phyloP scores from a whole-genome alignment of 305 asterid genomes.

The Coffea humblotiana region DNA sequence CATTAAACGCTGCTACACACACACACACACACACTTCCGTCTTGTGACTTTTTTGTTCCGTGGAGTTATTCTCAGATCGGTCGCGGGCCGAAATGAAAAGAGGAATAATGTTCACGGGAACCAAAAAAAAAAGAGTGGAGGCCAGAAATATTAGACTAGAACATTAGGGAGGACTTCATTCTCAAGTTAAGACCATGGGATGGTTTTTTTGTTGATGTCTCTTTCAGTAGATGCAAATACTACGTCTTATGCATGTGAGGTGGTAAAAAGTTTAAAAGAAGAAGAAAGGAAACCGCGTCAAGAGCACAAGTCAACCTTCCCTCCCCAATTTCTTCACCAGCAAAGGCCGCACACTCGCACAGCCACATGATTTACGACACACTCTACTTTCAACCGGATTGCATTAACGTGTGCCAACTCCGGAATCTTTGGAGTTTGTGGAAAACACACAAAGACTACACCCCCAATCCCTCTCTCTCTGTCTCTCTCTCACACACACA shows the following conservation, averaged over 20 bases:
- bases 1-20: background rate
- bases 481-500: background rate
- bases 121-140: too few species aligned
- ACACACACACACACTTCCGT: background rate
- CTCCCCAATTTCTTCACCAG: slow-evolving; percentile 2
- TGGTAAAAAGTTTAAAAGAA: background rate
- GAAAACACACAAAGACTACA: background rate
- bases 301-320: slow-evolving; percentile 1
- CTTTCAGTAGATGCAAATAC: background rate
- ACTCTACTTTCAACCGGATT: background rate
- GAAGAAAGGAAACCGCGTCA: slow-evolving; percentile 16
- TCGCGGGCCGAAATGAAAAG: too few species aligned
- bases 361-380: slow-evolving; percentile 13
- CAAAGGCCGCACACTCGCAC: background rate
- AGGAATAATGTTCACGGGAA: too few species aligned
- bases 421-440: slow-evolving; percentile 17
- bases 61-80: background rate
- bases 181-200: background rate
- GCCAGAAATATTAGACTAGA: too few species aligned
- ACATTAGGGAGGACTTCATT: too few species aligned
- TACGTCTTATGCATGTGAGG: background rate
- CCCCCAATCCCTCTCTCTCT: background rate
- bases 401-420: background rate
- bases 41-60: background rate
- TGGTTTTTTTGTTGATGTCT: background rate